phyloP scores from a whole-genome alignment of 2,329 filamentous ascomycete species.

The Cladosporium colombiae region DNA sequence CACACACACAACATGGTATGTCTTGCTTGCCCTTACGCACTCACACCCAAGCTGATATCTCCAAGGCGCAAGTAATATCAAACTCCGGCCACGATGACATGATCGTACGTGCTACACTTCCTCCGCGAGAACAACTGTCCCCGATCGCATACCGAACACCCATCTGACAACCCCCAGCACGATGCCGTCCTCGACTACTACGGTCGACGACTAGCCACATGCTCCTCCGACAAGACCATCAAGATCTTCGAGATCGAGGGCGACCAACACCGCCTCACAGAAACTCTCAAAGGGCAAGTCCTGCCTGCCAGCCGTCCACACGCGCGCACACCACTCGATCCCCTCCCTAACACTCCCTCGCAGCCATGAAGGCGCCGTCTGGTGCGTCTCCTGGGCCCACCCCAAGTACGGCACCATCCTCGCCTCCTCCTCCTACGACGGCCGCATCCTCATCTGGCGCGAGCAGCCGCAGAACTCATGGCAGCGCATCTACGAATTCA shows the following conservation, averaged over 20 bases:
- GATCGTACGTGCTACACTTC: slow-evolving; percentile 72
- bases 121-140: slow-evolving; percentile 15
- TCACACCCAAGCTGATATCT: slow-evolving; percentile 13
- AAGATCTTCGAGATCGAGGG: slow-evolving; percentile 99
- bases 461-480: slow-evolving; percentile 62
- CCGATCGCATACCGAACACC: slow-evolving; percentile 21
- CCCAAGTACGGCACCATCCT: slow-evolving; percentile 98
- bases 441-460: slow-evolving; percentile 98
- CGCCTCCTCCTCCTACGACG: slow-evolving; percentile 92
- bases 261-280: slow-evolving; percentile 82
- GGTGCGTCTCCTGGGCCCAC: slow-evolving; percentile 97
- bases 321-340: not conserved
- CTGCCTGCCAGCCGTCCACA: not conserved
- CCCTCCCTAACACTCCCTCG: slow-evolving; percentile 4
- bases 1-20: slow-evolving; percentile 21
- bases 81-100: slow-evolving; percentile 96
- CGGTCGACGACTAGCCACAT: slow-evolving; percentile 91
- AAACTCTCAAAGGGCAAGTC: slow-evolving; percentile 88
- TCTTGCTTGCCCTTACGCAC: not conserved
- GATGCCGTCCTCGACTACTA: slow-evolving; percentile 99
- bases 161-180: slow-evolving; percentile 58
- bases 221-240: slow-evolving; percentile 96
- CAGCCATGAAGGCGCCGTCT: slow-evolving; percentile 91
- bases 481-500: slow-evolving; percentile 88
- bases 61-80: slow-evolving; percentile 74